Percentiles rank a stretch among this genome's conserved stretches.
Conservation (phyloP, 352 stramenopile species). For the Lagenidium giganteum region DNA sequence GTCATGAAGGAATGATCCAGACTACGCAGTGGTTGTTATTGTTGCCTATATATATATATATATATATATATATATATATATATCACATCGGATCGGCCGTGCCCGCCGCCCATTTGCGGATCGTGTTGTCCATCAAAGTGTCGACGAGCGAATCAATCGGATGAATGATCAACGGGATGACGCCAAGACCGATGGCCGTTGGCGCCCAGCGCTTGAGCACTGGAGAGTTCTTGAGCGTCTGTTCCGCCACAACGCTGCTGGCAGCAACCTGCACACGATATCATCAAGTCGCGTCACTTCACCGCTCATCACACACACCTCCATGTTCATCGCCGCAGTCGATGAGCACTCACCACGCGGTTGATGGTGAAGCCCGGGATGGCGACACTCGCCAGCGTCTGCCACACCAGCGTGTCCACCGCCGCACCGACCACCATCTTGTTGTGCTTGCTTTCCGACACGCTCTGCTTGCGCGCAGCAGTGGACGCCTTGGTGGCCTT, state of each 20-base stretch:
- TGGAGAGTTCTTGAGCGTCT: constrained; percentile 32
- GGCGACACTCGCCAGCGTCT: constrained; percentile 70
- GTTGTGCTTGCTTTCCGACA: constrained; percentile 23
- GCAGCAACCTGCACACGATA: constrained; percentile 28
- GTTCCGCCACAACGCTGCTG: constrained; percentile 27
- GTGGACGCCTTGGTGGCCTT: constrained; percentile 44
- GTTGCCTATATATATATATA: neutral
- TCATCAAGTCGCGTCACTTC: neutral
- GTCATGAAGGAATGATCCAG: neutral
- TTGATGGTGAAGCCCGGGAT: constrained; percentile 88
- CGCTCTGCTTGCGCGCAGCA: constrained; percentile 19
- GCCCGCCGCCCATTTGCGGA: constrained; percentile 36
- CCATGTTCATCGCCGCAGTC: neutral
- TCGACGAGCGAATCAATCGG: constrained; percentile 78
- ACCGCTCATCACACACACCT: neutral
- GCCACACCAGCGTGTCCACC: constrained; percentile 82
- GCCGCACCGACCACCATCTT: constrained; percentile 29
- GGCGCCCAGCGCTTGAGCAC: constrained; percentile 51
- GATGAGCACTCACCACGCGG: constrained; percentile 31
- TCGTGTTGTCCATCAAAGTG: constrained; percentile 41
- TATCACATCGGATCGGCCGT: neutral
- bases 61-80: neutral
- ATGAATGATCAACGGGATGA: constrained; percentile 87
- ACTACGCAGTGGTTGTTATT: no score
- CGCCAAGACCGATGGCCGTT: constrained; percentile 66